phyloP scores from a whole-genome alignment of 805 yeast genomes.

The Cyberlindnera misumaiensis region DNA sequence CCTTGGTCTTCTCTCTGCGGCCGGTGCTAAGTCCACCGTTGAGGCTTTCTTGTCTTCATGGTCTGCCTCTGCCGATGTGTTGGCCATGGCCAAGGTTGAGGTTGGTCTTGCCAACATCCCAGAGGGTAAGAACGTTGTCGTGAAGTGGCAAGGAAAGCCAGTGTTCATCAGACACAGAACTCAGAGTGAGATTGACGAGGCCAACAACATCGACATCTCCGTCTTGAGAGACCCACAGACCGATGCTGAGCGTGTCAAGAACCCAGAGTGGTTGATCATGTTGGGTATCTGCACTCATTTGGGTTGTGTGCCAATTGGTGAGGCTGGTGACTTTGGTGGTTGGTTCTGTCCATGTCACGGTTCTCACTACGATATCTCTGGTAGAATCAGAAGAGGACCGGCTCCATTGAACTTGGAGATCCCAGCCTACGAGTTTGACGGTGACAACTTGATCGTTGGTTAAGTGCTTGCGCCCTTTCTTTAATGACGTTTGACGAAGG shows the following conservation, averaged over 20 bases:
- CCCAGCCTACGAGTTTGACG: conserved; percentile 84
- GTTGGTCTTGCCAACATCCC: conserved; percentile 91
- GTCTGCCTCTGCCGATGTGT: conserved; percentile 98
- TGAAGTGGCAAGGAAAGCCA: conserved; percentile 99
- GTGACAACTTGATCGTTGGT: conserved; percentile 85
- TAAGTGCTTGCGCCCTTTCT: conserved; percentile 27
- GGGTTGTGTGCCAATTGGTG: conserved; percentile 99
- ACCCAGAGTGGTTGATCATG: conserved; percentile 98
- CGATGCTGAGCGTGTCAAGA: conserved; percentile 89
- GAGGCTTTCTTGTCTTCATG: conserved; percentile 86
- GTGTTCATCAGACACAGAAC: conserved; percentile 99
- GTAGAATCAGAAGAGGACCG: conserved; percentile 99
- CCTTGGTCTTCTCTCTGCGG: conserved; percentile 82
- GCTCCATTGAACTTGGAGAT: conserved; percentile 98
- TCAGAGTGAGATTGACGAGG: conserved; percentile 85
- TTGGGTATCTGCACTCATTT: conserved; percentile 99
- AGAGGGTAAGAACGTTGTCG: conserved; percentile 95
- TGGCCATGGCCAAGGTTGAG: conserved; percentile 99
- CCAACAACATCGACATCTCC: conserved; percentile 72
- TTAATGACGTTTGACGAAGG: conserved; percentile 1
- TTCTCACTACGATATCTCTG: conserved; percentile 99
- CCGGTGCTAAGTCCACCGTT: conserved; percentile 93
- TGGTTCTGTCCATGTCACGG: conserved; percentile 99
- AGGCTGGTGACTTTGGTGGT: conserved; percentile 99
- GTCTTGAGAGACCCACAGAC: conserved; percentile 89